A percentile compares a stretch with the other conserved stretches of the same genome.
phyloP scores from a whole-genome alignment of 208 protist genomes.

The Trypanosoma caninum region DNA sequence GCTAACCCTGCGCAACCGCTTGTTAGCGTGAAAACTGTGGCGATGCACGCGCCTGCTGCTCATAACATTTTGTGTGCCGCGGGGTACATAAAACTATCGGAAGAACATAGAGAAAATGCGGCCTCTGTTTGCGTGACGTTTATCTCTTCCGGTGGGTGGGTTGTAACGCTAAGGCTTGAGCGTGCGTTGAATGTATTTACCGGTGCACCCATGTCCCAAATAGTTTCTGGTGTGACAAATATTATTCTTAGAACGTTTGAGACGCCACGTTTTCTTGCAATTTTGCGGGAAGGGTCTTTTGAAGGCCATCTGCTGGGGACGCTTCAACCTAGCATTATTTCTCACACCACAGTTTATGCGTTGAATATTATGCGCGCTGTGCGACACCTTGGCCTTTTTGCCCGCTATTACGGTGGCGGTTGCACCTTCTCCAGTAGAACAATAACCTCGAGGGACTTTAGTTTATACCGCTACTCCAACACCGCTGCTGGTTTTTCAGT shows the following conservation, averaged over 20 bases:
- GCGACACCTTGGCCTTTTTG: constrained; percentile 17
- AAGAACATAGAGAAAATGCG: neutral
- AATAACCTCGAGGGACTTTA: neutral
- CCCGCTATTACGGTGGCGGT: neutral
- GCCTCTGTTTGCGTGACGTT: constrained; percentile 31
- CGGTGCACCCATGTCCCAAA: constrained; percentile 44
- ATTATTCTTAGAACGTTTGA: constrained; percentile 36
- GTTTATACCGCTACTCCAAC: constrained; percentile 4
- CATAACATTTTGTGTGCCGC: neutral
- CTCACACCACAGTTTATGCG: neutral
- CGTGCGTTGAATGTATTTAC: constrained; percentile 38
- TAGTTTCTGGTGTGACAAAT: constrained; percentile 41
- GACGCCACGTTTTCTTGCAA: constrained; percentile 5
- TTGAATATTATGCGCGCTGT: constrained; percentile 2
- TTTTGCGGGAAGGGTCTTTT: neutral
- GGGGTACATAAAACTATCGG: constrained; percentile 14
- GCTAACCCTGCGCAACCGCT: neutral
- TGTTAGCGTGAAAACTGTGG: constrained; percentile 18
- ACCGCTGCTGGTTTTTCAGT: neutral
- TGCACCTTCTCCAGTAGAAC: neutral
- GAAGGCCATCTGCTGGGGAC: neutral
- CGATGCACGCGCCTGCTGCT: constrained; percentile 3
- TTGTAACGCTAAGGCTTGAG: constrained; percentile 40
- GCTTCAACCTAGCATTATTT: neutral
- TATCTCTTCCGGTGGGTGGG: constrained; percentile 44